Evolutionary conservation across 2,329 filamentous ascomycete genomes (phyloP), one percentile per base, ranked within the genome.

Genomic region (Fusarium sp.): DNA sequence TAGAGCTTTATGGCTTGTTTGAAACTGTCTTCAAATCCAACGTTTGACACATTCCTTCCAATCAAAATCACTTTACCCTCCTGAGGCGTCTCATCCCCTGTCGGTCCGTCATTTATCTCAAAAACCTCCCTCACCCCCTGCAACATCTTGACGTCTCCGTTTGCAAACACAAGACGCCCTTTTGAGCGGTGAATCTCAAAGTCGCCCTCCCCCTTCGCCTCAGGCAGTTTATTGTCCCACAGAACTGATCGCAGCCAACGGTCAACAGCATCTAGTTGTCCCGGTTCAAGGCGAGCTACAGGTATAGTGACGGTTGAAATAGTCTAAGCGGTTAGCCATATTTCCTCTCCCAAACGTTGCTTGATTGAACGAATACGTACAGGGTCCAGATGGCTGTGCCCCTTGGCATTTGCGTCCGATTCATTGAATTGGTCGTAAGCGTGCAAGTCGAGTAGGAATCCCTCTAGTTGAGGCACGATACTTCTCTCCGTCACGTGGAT

Each of bases 81-180:
- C 23, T 66, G 63, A 10, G 71, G 57, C 11, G 60, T 69, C 3
- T 72, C 71, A 9, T 69, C 65, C 9, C 71, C 73, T 9, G 73
- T 66, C 5, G 78, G 76, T 8, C 77, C 79, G 65, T 97, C 92
- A 21, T 92, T 85, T 21, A 98, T 90, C 70, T 99, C 95, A 74
- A 98, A 99, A 14, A 98, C 84, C 68, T 97, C 94, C 49, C 94
- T 81, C 1, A 99, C 95, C 2, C 93, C 95, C 74, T 99, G 95
- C 8, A 98, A 82, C 62, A 98, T 86, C 72, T 92, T 91, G 38
- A 87, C 78, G 0, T 80, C 78, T 1, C 91, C 92, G 50, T 88
- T 81, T 0, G 78, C 71, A 15, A 94, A 79, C 0, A 84, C 79
- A 7, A 98, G 75, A 3, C 92, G 86, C 1, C 93, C 94, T 73